Conservation (phyloP, 2,329 filamentous ascomycete species). For the Talaromyces sp. region DNA sequence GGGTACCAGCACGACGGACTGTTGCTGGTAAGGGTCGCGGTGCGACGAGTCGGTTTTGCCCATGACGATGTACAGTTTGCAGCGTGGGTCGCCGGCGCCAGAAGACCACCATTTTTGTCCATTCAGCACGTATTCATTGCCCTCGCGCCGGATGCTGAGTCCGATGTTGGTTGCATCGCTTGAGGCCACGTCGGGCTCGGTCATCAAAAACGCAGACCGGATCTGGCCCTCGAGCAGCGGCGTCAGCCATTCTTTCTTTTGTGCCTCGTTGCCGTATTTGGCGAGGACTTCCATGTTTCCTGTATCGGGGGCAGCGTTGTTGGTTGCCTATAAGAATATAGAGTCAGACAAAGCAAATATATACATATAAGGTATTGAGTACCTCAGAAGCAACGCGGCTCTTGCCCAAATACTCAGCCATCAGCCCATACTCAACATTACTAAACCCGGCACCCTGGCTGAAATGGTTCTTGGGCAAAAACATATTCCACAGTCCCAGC, state of each 20-base stretch:
- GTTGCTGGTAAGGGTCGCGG: conserved; percentile 75
- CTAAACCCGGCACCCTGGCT: conserved; percentile 89
- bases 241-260: conserved; percentile 78
- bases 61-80: conserved; percentile 93
- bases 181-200: conserved; percentile 80
- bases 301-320: conserved; percentile 86
- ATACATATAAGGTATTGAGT: too few relatives aligned
- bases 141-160: conserved; percentile 74
- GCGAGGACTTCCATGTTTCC: conserved; percentile 95
- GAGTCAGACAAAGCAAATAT: too few relatives aligned
- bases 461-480: conserved; percentile 91
- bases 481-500: conserved; percentile 96
- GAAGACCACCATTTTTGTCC: conserved; percentile 99
- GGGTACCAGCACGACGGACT: conserved; percentile 88
- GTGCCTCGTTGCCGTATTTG: conserved; percentile 79
- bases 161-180: conserved; percentile 92
- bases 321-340: conserved; percentile 73
- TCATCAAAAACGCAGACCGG: conserved; percentile 89
- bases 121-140: conserved; percentile 85
- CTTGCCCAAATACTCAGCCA: conserved; percentile 93
- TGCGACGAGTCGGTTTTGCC: conserved; percentile 79
- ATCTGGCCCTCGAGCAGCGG: conserved; percentile 81
- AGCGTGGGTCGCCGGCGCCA: conserved; percentile 86
- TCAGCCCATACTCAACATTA: conserved; percentile 94
- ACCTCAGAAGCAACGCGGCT: conserved; percentile 73